phyloP scores from a whole-genome alignment of 257 asterid species.

The Solanum ahanhuiri region DNA sequence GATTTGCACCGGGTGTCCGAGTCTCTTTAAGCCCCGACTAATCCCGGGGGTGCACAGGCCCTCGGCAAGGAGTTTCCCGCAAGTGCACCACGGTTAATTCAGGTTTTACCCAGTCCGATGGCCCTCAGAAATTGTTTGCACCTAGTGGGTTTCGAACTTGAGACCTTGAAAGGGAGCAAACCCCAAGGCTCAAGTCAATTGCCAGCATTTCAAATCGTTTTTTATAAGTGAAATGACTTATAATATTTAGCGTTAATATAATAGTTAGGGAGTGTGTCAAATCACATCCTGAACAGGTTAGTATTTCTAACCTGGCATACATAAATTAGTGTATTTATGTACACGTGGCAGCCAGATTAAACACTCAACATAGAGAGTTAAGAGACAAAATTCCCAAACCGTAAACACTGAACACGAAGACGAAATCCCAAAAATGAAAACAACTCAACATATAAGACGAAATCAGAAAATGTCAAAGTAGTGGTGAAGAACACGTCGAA shows the following conservation, averaged over 20 bases:
- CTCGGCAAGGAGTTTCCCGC: no score
- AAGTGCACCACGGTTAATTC: no score
- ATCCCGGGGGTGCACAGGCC: no score
- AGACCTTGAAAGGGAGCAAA: no score
- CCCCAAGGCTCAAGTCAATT: no score
- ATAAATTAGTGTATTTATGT: neutral
- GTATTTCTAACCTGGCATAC: neutral
- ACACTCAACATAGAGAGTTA: neutral
- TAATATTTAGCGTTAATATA: neutral
- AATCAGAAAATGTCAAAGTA: neutral
- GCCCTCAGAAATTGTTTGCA: no score
- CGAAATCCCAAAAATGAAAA: neutral
- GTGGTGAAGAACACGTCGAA: neutral
- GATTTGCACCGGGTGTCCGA: no score
- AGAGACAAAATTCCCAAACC: neutral
- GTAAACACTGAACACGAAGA: neutral
- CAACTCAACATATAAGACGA: neutral
- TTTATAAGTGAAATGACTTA: no score
- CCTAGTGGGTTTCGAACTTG: no score
- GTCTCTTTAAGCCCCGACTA: no score
- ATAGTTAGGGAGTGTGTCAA: neutral
- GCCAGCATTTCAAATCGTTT: no score
- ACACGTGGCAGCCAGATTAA: neutral
- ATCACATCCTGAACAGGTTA: neutral
- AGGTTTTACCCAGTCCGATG: no score